These are phyloP conservation scores for Pogostemon cablin DNA, from an alignment of 257 asterid genomes.

Conservation along the genomic window DNA sequence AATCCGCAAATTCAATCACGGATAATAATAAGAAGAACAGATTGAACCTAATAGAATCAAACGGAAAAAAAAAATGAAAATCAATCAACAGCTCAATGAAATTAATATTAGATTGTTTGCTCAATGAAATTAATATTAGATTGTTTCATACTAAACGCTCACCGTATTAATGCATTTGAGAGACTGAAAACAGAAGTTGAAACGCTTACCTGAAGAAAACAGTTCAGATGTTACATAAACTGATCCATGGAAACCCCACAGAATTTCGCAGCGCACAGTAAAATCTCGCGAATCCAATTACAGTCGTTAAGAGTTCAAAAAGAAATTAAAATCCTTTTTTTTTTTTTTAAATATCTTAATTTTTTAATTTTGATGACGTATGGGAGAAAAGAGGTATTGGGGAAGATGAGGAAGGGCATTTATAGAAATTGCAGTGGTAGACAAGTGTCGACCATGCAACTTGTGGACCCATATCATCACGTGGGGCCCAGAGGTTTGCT, in stretches of 20 bases:
- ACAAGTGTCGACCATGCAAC: conserved; percentile 43
- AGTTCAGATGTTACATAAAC: conserved; percentile 12
- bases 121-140: conserved; percentile 6
- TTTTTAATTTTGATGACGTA: neutral
- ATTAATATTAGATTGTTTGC: no score
- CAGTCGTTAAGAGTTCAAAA: neutral
- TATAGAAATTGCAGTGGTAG: neutral
- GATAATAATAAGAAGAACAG: no score
- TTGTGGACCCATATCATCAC: conserved; percentile 27
- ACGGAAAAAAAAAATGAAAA: no score
- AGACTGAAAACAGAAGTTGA: neutral
- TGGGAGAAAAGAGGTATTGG: neutral
- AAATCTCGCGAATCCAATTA: conserved; percentile 1
- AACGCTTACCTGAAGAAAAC: conserved; percentile 34
- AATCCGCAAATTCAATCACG: no score
- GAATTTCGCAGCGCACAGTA: neutral
- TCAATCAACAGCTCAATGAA: no score
- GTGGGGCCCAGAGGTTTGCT: conserved; percentile 31
- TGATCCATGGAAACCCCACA: conserved; percentile 24
- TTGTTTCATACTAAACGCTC: conserved; percentile 20
- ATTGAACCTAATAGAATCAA: no score
- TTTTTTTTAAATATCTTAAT: neutral
- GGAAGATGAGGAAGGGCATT: conserved; percentile 10
- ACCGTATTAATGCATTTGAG: neutral
- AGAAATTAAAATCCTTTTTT: neutral